Evolutionary conservation across 1,284 basidiomycete genomes (phyloP).

Genomic region (Agroathelia rolfsii): DNA sequence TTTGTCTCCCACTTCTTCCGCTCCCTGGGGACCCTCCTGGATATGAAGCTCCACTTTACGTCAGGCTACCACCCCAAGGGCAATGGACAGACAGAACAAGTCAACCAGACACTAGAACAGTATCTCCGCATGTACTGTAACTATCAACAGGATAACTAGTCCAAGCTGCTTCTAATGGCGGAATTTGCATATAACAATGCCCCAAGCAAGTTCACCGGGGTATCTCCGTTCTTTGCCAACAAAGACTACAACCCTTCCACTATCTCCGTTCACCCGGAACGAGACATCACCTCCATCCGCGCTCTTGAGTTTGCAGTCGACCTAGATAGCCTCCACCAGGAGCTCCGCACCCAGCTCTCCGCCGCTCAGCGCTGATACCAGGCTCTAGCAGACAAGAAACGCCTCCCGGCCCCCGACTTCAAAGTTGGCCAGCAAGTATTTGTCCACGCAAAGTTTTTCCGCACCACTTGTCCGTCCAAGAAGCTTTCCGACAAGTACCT

Average conservation of each 20-base stretch:
- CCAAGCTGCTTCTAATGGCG: conserved; percentile 4
- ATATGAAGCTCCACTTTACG: conserved; percentile 12
- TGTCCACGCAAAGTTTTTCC: too few species aligned
- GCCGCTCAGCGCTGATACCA: conserved; percentile 6
- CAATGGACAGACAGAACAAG: conserved; percentile 32
- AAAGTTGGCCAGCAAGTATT: too few species aligned
- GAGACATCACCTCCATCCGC: conserved; percentile 8
- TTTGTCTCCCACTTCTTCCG: conserved; percentile 8
- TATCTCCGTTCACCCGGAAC: conserved; percentile 12
- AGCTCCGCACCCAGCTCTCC: conserved; percentile 5
- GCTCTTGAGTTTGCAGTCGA: conserved; percentile 11
- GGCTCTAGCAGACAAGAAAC: too few species aligned
- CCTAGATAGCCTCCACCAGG: too few species aligned
- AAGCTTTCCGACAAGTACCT: conserved; percentile 21
- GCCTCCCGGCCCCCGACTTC: too few species aligned
- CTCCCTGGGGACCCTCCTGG: conserved; percentile 8
- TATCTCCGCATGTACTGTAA: conserved; percentile 23
- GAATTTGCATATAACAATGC: conserved; percentile 3
- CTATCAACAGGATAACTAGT: conserved; percentile 30
- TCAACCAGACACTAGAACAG: conserved; percentile 31
- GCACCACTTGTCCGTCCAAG: conserved; percentile 19
- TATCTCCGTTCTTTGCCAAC: conserved; percentile 27
- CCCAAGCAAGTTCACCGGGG: conserved; percentile 14
- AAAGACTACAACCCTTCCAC: conserved; percentile 24
- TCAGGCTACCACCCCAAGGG: conserved; percentile 30